Base-by-base conservation (phyloP, 257 asterid genomes). In the Gentiana dahurica region DNA sequence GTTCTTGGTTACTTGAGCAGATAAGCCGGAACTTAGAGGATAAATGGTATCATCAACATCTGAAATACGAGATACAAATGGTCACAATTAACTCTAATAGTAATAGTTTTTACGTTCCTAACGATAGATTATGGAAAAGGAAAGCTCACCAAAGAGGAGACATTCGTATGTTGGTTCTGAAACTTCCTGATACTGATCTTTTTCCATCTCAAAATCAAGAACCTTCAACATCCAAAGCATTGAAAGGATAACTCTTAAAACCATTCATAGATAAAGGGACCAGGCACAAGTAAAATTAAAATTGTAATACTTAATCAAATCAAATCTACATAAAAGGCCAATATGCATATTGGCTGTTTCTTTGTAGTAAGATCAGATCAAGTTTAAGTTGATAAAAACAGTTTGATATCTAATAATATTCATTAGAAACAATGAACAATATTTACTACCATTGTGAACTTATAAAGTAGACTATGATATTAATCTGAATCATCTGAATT, bases 31-130 rank as follows among this genome's bases (percentile, higher is more conserved):
- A 80, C 87, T 81, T 54, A 73, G 54, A 56, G 98, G 89, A 77
- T 90, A 87, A 54, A 90, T 80, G 52, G 98, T 84, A 61, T 90
- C 95, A 65, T 90, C 98, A 57, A 90, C 95, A 79, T 90, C 98
- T 90, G 77, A 72, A 69, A 76, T 58, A 32, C 54, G 43, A 59
- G 49, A 34, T 13, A 52, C 12, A 44, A 58, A 53, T 34, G 47
- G 59, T 34, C 34, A 8, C 7, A 53, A 47, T 15, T 49, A 57
- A 44, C 11, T 9, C 6, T 37, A 2, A 10, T 10, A 68, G 50
- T 51, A 32, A 36, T 11, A 48, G 12, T 44, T 51, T 11, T 38
- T 44, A 0, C 24, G 38, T 54, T 51, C 46, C 11, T 12, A 15
- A 47, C 43, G 34, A 37, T 37, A 36, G 15, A 3, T 8, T 24